phyloP scores from a whole-genome alignment of 2,329 filamentous ascomycete species.

The Talaromyces sp. region DNA sequence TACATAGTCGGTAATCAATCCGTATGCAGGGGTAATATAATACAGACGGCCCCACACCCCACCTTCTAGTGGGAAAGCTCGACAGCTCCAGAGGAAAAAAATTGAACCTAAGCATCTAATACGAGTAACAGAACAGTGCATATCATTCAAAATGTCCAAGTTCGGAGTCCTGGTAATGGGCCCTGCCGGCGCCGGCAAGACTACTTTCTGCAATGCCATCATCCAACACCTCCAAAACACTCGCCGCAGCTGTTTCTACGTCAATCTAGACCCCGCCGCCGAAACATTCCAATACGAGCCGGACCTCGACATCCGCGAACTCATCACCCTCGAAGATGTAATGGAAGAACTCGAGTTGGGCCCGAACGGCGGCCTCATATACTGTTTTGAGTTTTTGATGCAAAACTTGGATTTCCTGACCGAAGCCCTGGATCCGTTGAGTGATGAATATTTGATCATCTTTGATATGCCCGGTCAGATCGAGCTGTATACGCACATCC shows the following conservation, averaged over 20 bases:
- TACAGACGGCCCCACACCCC: slow-evolving; percentile 2
- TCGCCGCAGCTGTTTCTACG: slow-evolving; percentile 91
- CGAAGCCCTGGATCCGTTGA: slow-evolving; percentile 75
- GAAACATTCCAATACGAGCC: slow-evolving; percentile 87
- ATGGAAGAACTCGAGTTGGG: slow-evolving; percentile 93
- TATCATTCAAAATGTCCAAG: slow-evolving; percentile 64
- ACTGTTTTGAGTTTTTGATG: slow-evolving; percentile 93
- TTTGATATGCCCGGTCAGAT: slow-evolving; percentile 99
- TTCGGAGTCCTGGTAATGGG: slow-evolving; percentile 95
- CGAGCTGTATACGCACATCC: slow-evolving; percentile 95
- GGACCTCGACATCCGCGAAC: slow-evolving; percentile 90
- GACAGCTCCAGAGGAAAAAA: background rate
- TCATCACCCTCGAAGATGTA: slow-evolving; percentile 89
- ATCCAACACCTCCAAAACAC: slow-evolving; percentile 89
- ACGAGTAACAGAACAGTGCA: background rate
- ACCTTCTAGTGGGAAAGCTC: background rate
- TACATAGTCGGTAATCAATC: background rate
- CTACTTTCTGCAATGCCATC: slow-evolving; percentile 88
- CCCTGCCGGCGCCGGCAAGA: slow-evolving; percentile 92
- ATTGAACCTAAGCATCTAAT: background rate
- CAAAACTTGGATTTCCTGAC: slow-evolving; percentile 91
- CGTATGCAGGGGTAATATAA: slow-evolving; percentile 9
- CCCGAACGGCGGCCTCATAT: slow-evolving; percentile 88
- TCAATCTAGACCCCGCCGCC: slow-evolving; percentile 96
- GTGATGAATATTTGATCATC: slow-evolving; percentile 93